phyloP scores from a whole-genome alignment of 768 basidiomycete species.

The Multifurca ochricompacta region DNA sequence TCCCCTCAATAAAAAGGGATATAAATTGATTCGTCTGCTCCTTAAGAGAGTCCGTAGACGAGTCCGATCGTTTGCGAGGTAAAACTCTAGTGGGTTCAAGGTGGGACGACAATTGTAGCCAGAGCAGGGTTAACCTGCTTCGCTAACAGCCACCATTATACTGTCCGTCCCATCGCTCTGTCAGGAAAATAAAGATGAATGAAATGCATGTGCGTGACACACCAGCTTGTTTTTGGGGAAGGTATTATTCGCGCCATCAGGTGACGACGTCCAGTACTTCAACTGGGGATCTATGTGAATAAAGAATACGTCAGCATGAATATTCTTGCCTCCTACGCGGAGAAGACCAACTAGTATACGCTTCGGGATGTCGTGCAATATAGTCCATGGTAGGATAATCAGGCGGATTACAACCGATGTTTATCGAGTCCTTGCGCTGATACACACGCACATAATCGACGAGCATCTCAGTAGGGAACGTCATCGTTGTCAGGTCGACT shows the following conservation, averaged over 20 bases:
- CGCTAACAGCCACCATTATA: conserved; percentile 11
- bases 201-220: not conserved
- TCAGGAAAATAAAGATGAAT: not conserved
- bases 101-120: not conserved
- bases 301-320: not conserved
- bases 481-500: conserved; percentile 46
- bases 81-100: conserved; percentile 7
- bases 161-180: not conserved
- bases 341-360: conserved; percentile 47
- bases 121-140: not conserved
- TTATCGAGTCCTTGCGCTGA: conserved; percentile 48
- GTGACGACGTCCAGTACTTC: conserved; percentile 25
- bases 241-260: conserved; percentile 27
- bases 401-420: conserved; percentile 60
- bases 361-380: conserved; percentile 44
- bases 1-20: conserved; percentile 2
- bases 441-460: conserved; percentile 82
- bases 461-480: conserved; percentile 62
- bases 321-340: not conserved
- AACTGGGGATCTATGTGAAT: conserved; percentile 27
- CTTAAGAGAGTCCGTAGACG: not conserved
- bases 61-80: conserved; percentile 9
- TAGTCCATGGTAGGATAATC: conserved; percentile 61
- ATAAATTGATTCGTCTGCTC: conserved; percentile 3
- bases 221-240: conserved; percentile 28